These are phyloP conservation scores for Cladosporium austrohemisphaericum DNA, from an alignment of 2,329 filamentous ascomycete genomes.

Conservation along the genomic window DNA sequence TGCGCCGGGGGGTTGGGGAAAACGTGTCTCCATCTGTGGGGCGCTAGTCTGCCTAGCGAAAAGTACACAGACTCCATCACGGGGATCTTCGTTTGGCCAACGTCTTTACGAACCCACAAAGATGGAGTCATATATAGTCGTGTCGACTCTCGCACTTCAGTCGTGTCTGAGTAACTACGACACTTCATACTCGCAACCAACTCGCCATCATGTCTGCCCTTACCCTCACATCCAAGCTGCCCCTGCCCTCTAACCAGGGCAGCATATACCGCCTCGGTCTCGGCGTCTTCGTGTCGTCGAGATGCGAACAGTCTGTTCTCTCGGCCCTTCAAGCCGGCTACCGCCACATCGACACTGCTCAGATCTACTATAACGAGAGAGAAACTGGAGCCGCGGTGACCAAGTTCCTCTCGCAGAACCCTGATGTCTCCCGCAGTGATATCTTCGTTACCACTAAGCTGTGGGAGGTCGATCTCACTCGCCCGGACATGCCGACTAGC, in stretches of 20 bases:
- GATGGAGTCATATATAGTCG: constrained; percentile 1
- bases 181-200: neutral
- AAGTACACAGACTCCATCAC: constrained; percentile 1
- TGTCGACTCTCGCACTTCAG: neutral
- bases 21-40: constrained; percentile 7
- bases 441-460: constrained; percentile 52
- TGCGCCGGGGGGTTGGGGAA: neutral
- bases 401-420: constrained; percentile 54
- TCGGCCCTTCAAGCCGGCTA: constrained; percentile 50
- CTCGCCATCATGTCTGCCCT: constrained; percentile 3
- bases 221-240: constrained; percentile 43
- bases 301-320: constrained; percentile 46
- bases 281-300: constrained; percentile 61
- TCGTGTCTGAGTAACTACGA: neutral
- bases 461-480: constrained; percentile 37
- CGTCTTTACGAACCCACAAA: neutral
- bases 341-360: constrained; percentile 61
- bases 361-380: constrained; percentile 63
- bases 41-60: neutral
- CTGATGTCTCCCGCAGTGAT: constrained; percentile 70
- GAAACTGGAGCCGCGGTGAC: constrained; percentile 17
- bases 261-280: constrained; percentile 64
- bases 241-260: constrained; percentile 46
- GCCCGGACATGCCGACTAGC: constrained; percentile 18
- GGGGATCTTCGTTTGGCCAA: neutral